Evolutionary conservation across 2,329 filamentous ascomycete genomes (phyloP), one percentile per base, ranked within the genome.

Genomic region (Fusarium redolens): DNA sequence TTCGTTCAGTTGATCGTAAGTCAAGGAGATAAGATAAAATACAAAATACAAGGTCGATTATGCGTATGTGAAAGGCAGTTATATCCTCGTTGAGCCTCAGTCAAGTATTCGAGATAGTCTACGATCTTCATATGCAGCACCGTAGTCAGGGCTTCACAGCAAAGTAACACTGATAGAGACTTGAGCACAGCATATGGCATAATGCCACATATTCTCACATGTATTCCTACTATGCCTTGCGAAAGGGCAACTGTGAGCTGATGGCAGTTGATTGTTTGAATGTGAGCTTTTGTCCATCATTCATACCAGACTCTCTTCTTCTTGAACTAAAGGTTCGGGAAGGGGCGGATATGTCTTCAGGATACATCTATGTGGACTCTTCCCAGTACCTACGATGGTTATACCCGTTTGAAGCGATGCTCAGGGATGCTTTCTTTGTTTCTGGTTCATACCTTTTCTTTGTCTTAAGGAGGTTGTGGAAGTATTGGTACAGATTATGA

Each of bases 101-200:
- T 38, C 18, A 43, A 37, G 59, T 61, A 43, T 65, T 44, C 41
- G 7, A 38, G 63, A 57, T n/a, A 48, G n/a, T 50, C 35, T 57
- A 22, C 37, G 47, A 33, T 18, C 63, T 38, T n/a, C 43, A 47
- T 61, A 14, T 38, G 35, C 35, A 37, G 35, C 15, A 37, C 35
- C 35, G 35, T 17, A 37, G 35, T 37, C 35, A 17, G 35, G 35
- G 25, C 25, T 47, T 5, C 5, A 20, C 15, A 30, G 13, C 13
- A 30, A 47, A 30, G 18, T 28, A 30, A 47, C 44, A n/a, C 13
- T 13, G 18, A 30, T n/a, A 30, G 25, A 47, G 20, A 14, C 30
- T 15, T 30, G 9, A 47, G n/a, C 25, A 18, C 18, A 30, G 9
- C 18, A 11, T 7, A n/a, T 13, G 7, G 13, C 12, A 47, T 20